These are phyloP conservation scores for Pseudogymnoascus sp. DNA, from an alignment of 2,329 filamentous ascomycete species.

Conservation along the genomic window DNA sequence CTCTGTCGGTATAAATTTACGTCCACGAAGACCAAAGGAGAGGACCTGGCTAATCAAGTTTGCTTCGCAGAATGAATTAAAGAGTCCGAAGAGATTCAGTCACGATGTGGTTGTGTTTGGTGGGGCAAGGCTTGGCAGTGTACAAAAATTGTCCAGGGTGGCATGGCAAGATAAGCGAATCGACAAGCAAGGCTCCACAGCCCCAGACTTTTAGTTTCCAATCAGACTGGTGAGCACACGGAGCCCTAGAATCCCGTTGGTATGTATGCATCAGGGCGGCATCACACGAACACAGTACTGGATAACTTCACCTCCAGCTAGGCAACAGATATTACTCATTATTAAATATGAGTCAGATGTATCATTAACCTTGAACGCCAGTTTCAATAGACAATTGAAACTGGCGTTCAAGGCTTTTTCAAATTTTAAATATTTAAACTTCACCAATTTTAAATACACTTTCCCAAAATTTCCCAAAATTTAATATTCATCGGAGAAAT, in stretches of 20 bases:
- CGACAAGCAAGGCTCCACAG: background rate
- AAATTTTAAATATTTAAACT: too few species aligned
- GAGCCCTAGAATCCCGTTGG: background rate
- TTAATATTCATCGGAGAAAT: background rate
- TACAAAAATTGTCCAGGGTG: slow-evolving; percentile 4
- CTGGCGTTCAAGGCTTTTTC: too few species aligned
- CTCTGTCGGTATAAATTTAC: slow-evolving; percentile 1
- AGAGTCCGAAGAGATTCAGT: background rate
- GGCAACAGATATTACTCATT: background rate
- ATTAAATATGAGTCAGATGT: background rate
- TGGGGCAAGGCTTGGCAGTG: slow-evolving; percentile 3
- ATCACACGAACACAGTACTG: background rate
- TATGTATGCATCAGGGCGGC: background rate
- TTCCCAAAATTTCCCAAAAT: too few species aligned
- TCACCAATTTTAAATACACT: background rate
- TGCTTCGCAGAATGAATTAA: background rate
- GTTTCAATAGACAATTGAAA: too few species aligned
- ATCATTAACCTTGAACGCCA: background rate
- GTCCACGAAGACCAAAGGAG: background rate
- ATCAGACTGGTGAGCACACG: background rate
- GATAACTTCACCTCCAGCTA: background rate
- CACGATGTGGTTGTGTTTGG: slow-evolving; percentile 6
- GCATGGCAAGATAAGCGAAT: slow-evolving; percentile 9
- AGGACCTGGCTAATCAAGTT: background rate
- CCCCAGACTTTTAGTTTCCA: background rate